These are phyloP conservation scores for Zoysia japonica DNA, from an alignment of 176 grass and related monocot species.

Conservation along the genomic window DNA sequence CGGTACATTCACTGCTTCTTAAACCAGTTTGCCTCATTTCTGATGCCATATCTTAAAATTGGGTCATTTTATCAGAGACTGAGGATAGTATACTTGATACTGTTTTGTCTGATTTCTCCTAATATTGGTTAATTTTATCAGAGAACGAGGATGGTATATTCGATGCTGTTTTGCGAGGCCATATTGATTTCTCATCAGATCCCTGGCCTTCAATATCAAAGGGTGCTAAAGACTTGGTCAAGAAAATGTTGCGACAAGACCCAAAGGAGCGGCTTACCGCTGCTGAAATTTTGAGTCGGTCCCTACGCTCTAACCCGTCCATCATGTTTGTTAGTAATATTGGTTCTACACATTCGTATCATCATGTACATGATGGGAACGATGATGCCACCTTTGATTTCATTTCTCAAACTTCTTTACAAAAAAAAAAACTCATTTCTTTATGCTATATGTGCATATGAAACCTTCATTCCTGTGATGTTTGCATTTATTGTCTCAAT, in stretches of 20 bases:
- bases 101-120: no score
- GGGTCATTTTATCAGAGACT: no score
- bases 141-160: conserved; percentile 94
- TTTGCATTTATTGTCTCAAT: neutral
- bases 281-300: conserved; percentile 72
- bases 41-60: no score
- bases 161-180: conserved; percentile 67
- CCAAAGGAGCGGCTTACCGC: conserved; percentile 83
- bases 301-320: neutral
- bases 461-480: no score
- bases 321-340: neutral
- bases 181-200: conserved; percentile 83
- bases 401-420: no score
- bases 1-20: conserved; percentile 32
- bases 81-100: no score
- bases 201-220: conserved; percentile 86
- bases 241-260: conserved; percentile 80
- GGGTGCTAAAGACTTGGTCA: conserved; percentile 75
- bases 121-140: conserved; percentile 33
- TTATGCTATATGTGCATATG: no score
- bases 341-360: conserved; percentile 8
- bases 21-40: no score
- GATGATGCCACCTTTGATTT: no score
- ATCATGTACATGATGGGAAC: neutral
- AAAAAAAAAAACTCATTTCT: no score